Evolutionary conservation across 2,329 filamentous ascomycete genomes (phyloP).

Genomic region (Nannizziopsis arthrosporioides): DNA sequence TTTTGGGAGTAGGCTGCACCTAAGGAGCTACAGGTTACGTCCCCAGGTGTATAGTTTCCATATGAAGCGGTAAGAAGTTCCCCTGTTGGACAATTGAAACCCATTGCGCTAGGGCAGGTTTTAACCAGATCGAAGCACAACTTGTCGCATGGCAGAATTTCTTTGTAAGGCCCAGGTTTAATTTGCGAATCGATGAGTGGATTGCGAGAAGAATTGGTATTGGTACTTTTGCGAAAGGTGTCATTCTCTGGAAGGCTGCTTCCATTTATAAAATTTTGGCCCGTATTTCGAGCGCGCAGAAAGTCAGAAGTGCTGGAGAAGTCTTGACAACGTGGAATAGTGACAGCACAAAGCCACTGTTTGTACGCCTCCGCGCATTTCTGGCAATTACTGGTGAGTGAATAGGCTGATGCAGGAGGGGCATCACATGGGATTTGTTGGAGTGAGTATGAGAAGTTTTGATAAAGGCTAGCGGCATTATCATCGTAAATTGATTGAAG

Average conservation of each 20-base stretch:
- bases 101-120: constrained; percentile 65
- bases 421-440: constrained; percentile 79
- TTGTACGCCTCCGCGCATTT: constrained; percentile 78
- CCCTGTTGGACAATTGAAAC: constrained; percentile 60
- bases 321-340: constrained; percentile 84
- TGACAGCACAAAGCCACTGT: constrained; percentile 85
- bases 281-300: constrained; percentile 60
- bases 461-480: constrained; percentile 56
- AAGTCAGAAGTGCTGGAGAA: constrained; percentile 48
- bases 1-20: constrained; percentile 46
- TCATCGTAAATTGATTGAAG: constrained; percentile 68
- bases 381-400: constrained; percentile 61
- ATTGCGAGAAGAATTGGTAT: constrained; percentile 53
- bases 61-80: constrained; percentile 42
- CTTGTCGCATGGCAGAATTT: constrained; percentile 77
- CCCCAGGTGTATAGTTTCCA: constrained; percentile 30
- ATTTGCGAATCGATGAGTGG: constrained; percentile 58
- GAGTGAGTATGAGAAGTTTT: constrained; percentile 68
- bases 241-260: constrained; percentile 21
- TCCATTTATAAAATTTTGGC: constrained; percentile 59
- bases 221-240: constrained; percentile 26
- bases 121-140: constrained; percentile 77
- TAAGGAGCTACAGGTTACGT: constrained; percentile 50
- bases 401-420: constrained; percentile 61
- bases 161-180: constrained; percentile 80